Conservation (phyloP, 129 eudicot genomes). For the Escallonia rubra region DNA sequence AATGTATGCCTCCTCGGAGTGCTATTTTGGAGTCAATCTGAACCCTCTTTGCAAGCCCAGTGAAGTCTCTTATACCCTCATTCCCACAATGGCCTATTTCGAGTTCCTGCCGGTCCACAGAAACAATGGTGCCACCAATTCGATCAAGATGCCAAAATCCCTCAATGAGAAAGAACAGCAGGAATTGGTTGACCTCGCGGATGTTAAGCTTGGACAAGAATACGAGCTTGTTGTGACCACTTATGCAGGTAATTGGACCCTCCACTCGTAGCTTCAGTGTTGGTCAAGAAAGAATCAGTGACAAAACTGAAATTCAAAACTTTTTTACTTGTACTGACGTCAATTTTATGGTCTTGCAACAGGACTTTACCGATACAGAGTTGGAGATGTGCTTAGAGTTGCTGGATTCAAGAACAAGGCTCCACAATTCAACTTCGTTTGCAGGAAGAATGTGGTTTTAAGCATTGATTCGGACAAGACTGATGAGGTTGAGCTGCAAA, state of each 20-base stretch:
- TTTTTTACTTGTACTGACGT: background rate
- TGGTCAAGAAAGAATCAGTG: too few relatives aligned
- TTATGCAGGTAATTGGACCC: conserved; percentile 44
- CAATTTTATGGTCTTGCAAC: background rate
- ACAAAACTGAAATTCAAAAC: too few relatives aligned
- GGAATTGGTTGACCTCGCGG: conserved; percentile 57
- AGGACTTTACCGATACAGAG: conserved; percentile 75
- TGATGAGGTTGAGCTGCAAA: conserved; percentile 71
- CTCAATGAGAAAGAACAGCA: conserved; percentile 55
- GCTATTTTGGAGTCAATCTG: conserved; percentile 64
- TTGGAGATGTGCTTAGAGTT: conserved; percentile 69
- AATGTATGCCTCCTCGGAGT: conserved; percentile 77
- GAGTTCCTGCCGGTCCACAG: conserved; percentile 65
- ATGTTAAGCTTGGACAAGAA: conserved; percentile 69
- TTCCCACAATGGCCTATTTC: conserved; percentile 72
- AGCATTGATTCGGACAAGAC: conserved; percentile 80
- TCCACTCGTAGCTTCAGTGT: background rate
- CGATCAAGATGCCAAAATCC: conserved; percentile 33
- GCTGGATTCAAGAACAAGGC: conserved; percentile 78
- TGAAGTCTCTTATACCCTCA: conserved; percentile 68
- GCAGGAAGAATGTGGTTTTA: conserved; percentile 66
- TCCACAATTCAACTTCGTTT: conserved; percentile 66
- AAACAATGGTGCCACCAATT: conserved; percentile 33
- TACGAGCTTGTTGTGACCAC: conserved; percentile 85
- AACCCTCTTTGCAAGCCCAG: conserved; percentile 74